These are phyloP conservation scores for Aspergillus quadricinctus DNA, from an alignment of 2,329 filamentous ascomycete species.

Conservation along the genomic window DNA sequence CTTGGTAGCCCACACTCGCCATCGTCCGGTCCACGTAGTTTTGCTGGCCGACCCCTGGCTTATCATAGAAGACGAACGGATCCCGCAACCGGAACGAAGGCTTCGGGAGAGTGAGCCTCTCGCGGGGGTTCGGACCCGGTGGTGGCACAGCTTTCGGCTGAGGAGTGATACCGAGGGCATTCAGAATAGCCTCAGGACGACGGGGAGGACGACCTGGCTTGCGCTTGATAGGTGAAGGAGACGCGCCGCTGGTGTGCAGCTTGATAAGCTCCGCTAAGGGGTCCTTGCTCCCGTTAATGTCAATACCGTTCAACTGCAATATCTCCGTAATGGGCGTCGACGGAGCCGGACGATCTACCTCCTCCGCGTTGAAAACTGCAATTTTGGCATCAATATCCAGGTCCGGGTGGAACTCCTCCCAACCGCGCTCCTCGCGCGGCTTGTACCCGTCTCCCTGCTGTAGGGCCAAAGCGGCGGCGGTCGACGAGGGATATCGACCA, in stretches of 20 bases:
- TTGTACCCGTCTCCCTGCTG: slow-evolving; percentile 96
- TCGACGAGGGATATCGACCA: slow-evolving; percentile 73
- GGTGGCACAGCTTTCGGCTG: slow-evolving; percentile 48
- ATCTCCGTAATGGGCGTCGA: slow-evolving; percentile 42
- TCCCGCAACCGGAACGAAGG: slow-evolving; percentile 46
- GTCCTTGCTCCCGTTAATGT: slow-evolving; percentile 24
- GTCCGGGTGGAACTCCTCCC: slow-evolving; percentile 96
- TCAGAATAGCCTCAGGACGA: slow-evolving; percentile 57
- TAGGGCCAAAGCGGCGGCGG: slow-evolving; percentile 82
- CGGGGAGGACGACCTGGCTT: slow-evolving; percentile 63
- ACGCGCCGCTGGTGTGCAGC: slow-evolving; percentile 30
- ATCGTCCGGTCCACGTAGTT: slow-evolving; percentile 95
- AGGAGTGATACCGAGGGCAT: slow-evolving; percentile 55
- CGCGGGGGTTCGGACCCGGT: slow-evolving; percentile 48
- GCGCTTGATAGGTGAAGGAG: slow-evolving; percentile 49
- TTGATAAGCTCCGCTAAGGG: slow-evolving; percentile 42
- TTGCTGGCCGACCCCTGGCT: slow-evolving; percentile 76
- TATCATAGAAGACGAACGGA: slow-evolving; percentile 57
- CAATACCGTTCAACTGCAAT: slow-evolving; percentile 21
- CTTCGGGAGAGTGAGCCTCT: slow-evolving; percentile 47
- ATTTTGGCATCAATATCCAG: slow-evolving; percentile 82
- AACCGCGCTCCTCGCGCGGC: slow-evolving; percentile 89
- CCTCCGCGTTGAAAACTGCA: slow-evolving; percentile 72
- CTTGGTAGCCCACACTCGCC: slow-evolving; percentile 93
- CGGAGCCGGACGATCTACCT: slow-evolving; percentile 71